Evolutionary conservation across 345 rosid genomes (phyloP).

Genomic region (Lepidium aucheri): DNA sequence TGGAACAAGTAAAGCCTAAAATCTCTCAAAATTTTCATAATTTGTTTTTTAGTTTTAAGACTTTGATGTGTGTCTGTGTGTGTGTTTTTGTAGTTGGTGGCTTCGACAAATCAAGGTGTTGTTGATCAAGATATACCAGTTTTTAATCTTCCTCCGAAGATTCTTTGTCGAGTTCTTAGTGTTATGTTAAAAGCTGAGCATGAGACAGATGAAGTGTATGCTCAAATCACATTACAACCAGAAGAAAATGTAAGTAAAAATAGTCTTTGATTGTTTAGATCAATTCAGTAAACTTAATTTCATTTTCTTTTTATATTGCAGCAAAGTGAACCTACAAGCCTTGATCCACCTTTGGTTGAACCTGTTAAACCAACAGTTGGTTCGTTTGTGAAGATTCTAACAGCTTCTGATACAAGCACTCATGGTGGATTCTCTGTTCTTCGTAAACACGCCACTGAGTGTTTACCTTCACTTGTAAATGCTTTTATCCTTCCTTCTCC

Average conservation of each 20-base stretch:
- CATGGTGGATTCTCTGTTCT: slow-evolving; percentile 96
- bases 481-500: not conserved
- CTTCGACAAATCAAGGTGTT: slow-evolving; percentile 72
- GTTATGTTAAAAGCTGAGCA: slow-evolving; percentile 70
- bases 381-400: slow-evolving; percentile 75
- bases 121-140: slow-evolving; percentile 53
- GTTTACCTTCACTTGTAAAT: slow-evolving; percentile 64
- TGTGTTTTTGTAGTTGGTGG: slow-evolving; percentile 47
- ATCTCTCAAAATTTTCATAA: not conserved
- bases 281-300: not conserved
- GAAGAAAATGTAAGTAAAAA: slow-evolving; percentile 48
- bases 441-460: slow-evolving; percentile 77
- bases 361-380: slow-evolving; percentile 41
- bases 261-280: not conserved
- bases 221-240: slow-evolving; percentile 78
- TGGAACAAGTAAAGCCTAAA: slow-evolving; percentile 46
- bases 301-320: not conserved
- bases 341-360: slow-evolving; percentile 40
- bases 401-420: slow-evolving; percentile 93
- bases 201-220: slow-evolving; percentile 87
- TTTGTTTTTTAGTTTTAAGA: slow-evolving; percentile 2
- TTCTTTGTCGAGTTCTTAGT: slow-evolving; percentile 68
- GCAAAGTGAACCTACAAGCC: slow-evolving; percentile 59
- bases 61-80: not conserved
- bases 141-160: slow-evolving; percentile 73